Base-by-base conservation (phyloP, 768 basidiomycete species). In the Rhodocollybia butyracea region DNA sequence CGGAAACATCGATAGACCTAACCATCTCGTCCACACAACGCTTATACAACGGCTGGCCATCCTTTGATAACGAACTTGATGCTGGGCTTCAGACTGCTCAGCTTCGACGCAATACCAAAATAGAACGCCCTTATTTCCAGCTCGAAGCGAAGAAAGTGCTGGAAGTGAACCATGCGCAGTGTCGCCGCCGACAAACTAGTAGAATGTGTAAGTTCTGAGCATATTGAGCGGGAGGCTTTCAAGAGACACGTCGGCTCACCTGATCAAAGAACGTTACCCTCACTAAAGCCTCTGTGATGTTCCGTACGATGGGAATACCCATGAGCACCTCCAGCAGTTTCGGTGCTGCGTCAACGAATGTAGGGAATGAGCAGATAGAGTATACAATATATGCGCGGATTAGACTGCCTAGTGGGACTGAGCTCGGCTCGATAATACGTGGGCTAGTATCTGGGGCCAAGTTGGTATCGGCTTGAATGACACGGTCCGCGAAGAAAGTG, bases 51-150 rank as follows among this genome's bases (percentile, higher is more conserved):
- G 69, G 70, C 42, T 67, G 57, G 30, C 66, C 61, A 24, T 60
- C 60, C 45, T 63, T 60, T 52, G 59, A 40, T 52, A 51, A 27
- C 3, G 56, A n/a, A n/a, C 58, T 24, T 52, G 51, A 27, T 70
- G 74, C 0, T 73, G 71, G 3, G 80, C 79, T 36, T 82, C 75
- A 12, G 68, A 68, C 61, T 85, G 81, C 59, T 91, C 84, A 10
- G 89, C 92, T 68, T 95, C 91, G 27, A 92, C 91, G 48, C 85
- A 88, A 70, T 97, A 96, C 19, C 80, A 85, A 59, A 97, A 82
- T 11, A 97, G 70, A 7, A 80, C 75, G 2, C 91, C 94, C 58
- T 85, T 88, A 62, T 89, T 88, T 57, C 80, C 79, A 7, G 69
- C 68, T 17, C 92, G 81, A 27, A 95, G 75, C 13, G 69, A 63